A percentile compares a stretch with the other conserved stretches of the same genome.
Conservation (phyloP, 148 eudicot genomes). For the Silene conica region DNA sequence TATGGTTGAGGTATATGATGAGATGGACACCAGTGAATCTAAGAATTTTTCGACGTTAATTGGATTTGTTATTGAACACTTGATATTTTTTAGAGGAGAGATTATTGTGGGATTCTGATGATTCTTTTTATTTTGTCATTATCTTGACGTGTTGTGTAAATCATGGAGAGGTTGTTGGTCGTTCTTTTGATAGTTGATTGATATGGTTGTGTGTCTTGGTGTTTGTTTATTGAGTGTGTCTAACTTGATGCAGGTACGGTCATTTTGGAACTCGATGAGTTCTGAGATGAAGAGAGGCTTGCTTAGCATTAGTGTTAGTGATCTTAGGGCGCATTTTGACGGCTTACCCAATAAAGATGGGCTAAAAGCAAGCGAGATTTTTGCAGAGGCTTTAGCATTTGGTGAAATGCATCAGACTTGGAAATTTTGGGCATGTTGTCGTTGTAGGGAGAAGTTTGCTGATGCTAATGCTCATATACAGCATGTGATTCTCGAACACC, state of each 20-base stretch:
- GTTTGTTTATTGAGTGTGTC: background rate
- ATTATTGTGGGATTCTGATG: background rate
- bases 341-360: constrained; percentile 46
- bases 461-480: constrained; percentile 50
- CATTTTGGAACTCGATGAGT: constrained; percentile 70
- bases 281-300: constrained; percentile 58
- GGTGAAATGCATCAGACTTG: constrained; percentile 54
- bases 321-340: constrained; percentile 59
- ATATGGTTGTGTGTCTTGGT: background rate
- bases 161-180: background rate
- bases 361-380: constrained; percentile 41
- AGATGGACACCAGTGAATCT: background rate
- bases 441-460: constrained; percentile 64
- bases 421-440: constrained; percentile 85
- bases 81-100: background rate
- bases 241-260: constrained; percentile 39
- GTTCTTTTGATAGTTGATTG: background rate
- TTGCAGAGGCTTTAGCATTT: constrained; percentile 67
- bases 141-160: background rate
- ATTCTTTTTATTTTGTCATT: background rate
- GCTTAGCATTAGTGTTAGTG: constrained; percentile 50
- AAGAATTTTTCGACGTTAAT: background rate
- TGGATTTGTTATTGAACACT: background rate
- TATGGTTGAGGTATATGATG: background rate
- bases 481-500: constrained; percentile 73